These are phyloP conservation scores for Solanum hybrid DNA, from an alignment of 305 asterid genomes.

Conservation along the genomic window DNA sequence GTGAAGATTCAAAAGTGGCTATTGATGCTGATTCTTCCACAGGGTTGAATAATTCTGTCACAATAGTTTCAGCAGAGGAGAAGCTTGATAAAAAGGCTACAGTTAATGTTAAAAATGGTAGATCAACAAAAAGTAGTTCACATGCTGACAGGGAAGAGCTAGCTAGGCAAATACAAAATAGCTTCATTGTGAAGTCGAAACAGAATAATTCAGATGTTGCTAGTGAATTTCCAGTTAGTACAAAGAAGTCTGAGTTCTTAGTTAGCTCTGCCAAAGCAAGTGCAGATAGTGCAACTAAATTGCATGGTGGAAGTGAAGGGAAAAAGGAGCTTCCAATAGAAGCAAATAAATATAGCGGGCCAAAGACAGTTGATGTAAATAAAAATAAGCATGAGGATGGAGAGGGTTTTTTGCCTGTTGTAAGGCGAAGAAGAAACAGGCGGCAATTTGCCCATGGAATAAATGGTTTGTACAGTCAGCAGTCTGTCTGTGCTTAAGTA, in stretches of 20 bases:
- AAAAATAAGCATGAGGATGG: conserved; percentile 47
- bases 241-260: conserved; percentile 43
- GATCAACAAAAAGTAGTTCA: conserved; percentile 38
- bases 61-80: conserved; percentile 34
- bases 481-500: conserved; percentile 77
- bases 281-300: conserved; percentile 71
- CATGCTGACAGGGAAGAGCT: conserved; percentile 81
- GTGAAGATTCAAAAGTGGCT: conserved; percentile 40
- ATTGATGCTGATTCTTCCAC: conserved; percentile 33
- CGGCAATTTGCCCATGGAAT: conserved; percentile 65
- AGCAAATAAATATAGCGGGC: conserved; percentile 21
- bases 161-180: conserved; percentile 87
- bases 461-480: conserved; percentile 62
- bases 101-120: conserved; percentile 30
- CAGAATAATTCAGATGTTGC: conserved; percentile 55
- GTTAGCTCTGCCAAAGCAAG: conserved; percentile 65
- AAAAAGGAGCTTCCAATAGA: conserved; percentile 23
- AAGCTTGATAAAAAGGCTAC: conserved; percentile 34
- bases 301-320: conserved; percentile 57
- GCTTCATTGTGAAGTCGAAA: conserved; percentile 93
- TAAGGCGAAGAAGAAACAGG: conserved; percentile 75
- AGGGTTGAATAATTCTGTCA: conserved; percentile 30
- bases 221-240: conserved; percentile 23
- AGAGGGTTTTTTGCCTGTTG: conserved; percentile 90
- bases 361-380: conserved; percentile 26